phyloP scores from a whole-genome alignment of 2,329 filamentous ascomycete species.

The Coniochaeta prunicola region DNA sequence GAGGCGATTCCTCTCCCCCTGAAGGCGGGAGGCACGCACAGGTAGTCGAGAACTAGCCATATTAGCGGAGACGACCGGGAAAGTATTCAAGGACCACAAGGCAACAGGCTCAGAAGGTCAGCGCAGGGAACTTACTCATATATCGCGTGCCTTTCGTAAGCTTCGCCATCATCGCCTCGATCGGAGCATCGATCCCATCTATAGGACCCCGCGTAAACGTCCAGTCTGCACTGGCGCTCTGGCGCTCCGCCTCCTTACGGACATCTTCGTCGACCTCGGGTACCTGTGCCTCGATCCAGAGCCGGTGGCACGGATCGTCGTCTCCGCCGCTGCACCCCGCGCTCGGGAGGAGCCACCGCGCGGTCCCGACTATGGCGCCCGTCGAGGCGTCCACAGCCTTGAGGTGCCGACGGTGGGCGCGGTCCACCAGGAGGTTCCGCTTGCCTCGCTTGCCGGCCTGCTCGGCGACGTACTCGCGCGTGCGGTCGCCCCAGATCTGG shows the following conservation, averaged over 20 bases:
- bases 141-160: neutral
- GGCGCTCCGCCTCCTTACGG: neutral
- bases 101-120: no score
- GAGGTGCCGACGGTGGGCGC: slow-evolving; percentile 10
- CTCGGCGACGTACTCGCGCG: neutral
- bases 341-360: slow-evolving; percentile 13
- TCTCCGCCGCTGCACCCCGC: neutral
- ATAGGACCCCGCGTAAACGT: neutral
- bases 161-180: neutral
- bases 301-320: neutral
- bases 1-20: slow-evolving; percentile 15
- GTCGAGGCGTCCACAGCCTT: slow-evolving; percentile 14
- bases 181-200: neutral
- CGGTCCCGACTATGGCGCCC: slow-evolving; percentile 13
- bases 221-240: slow-evolving; percentile 1
- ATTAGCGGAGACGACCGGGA: no score
- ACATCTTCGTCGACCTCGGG: neutral
- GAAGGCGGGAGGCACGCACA: slow-evolving; percentile 16
- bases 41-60: slow-evolving; percentile 15
- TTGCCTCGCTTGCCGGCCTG: neutral
- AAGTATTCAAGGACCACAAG: no score
- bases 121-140: neutral
- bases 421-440: slow-evolving; percentile 11
- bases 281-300: slow-evolving; percentile 2
- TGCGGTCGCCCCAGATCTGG: neutral